These are phyloP conservation scores for Taiozyma sp. DNA, from an alignment of 1,139 yeast species.

Conservation along the genomic window DNA sequence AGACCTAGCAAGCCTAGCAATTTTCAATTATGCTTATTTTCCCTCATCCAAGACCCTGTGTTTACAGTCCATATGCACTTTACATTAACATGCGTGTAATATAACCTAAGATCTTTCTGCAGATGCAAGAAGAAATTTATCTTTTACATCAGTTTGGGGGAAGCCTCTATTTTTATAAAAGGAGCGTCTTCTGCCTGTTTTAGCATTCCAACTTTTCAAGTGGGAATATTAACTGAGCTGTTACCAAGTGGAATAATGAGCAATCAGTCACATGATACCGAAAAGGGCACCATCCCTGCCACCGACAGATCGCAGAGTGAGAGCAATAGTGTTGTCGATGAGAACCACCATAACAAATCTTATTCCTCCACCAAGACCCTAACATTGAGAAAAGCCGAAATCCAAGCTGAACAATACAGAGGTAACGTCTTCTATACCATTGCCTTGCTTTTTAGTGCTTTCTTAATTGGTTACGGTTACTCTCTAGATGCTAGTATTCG, in stretches of 20 bases:
- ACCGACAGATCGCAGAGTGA: neutral
- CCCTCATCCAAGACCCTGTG: too few relatives aligned
- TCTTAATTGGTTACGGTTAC: constrained; percentile 60
- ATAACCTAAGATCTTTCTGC: neutral
- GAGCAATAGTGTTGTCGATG: neutral
- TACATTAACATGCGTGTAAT: neutral
- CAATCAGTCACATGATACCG: neutral
- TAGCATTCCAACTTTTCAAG: neutral
- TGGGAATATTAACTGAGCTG: neutral
- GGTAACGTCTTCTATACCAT: constrained; percentile 12
- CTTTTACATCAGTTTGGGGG: neutral
- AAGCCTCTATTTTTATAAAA: neutral
- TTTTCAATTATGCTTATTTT: too few relatives aligned
- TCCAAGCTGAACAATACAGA: constrained; percentile 34
- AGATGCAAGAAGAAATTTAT: neutral
- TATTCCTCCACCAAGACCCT: constrained; percentile 23
- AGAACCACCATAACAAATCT: constrained; percentile 5
- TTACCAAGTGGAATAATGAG: neutral
- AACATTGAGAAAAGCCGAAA: constrained; percentile 39
- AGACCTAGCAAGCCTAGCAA: too few relatives aligned
- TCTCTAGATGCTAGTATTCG: constrained; percentile 61
- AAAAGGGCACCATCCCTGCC: neutral
- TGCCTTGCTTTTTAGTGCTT: constrained; percentile 42
- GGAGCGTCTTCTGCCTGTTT: neutral
- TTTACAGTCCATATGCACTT: neutral